Conservation (phyloP, 78 protist genomes). For the Emiliania huxleyi region DNA sequence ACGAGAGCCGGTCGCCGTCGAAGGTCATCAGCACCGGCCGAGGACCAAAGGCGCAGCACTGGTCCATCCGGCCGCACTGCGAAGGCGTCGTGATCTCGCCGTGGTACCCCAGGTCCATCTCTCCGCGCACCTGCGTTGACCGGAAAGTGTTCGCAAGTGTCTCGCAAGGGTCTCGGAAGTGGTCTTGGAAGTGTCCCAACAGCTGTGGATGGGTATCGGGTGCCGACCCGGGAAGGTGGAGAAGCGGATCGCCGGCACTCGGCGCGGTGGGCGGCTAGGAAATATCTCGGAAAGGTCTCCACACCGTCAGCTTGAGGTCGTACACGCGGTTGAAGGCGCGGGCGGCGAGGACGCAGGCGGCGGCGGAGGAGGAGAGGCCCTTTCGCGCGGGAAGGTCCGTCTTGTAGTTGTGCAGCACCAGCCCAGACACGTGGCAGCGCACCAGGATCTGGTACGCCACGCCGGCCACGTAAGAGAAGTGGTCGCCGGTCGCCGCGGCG, state of each 20-base stretch:
- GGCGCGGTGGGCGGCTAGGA: no score
- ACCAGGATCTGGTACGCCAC: background rate
- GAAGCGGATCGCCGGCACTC: no score
- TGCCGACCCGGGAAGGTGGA: no score
- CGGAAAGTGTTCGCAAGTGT: no score
- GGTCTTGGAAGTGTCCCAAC: no score
- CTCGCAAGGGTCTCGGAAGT: no score
- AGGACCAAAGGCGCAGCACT: slow-evolving; percentile 33
- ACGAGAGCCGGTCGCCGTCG: slow-evolving; percentile 17
- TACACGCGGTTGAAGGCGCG: background rate
- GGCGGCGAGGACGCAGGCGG: slow-evolving; percentile 48
- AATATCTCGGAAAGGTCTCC: no score
- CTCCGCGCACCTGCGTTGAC: background rate
- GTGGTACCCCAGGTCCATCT: slow-evolving; percentile 43
- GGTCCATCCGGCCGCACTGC: slow-evolving; percentile 55
- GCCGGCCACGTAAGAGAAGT: slow-evolving; percentile 5
- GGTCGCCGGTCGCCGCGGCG: background rate
- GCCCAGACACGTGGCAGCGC: background rate
- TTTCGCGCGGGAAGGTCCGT: slow-evolving; percentile 26
- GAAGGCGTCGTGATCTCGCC: slow-evolving; percentile 45
- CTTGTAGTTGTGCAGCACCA: background rate
- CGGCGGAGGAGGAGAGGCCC: slow-evolving; percentile 43
- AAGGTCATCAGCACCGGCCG: slow-evolving; percentile 21
- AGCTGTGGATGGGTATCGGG: no score
- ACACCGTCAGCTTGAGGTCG: background rate